Evolutionary conservation across 176 grass and related monocot genomes (phyloP).

Genomic region (Musa beccarii): DNA sequence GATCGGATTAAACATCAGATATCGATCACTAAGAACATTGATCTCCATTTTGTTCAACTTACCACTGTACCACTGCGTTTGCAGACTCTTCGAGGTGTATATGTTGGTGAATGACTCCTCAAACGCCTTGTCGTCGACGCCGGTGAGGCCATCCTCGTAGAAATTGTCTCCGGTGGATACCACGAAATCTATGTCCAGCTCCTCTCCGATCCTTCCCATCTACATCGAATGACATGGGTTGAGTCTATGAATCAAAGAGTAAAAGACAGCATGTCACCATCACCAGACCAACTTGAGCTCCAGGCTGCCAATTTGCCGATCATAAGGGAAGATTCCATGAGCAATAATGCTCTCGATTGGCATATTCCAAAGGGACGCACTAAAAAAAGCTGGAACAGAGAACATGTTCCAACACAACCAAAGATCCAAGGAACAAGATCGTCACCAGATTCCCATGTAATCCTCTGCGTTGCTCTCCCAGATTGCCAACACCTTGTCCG

Average conservation of each 20-base stretch:
- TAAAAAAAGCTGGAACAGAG: too few relatives aligned
- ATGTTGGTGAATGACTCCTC: constrained; percentile 56
- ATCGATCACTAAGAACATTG: background rate
- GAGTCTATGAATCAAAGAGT: too few relatives aligned
- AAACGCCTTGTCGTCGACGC: constrained; percentile 48
- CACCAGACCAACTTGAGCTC: too few relatives aligned
- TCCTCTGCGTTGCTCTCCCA: too few relatives aligned
- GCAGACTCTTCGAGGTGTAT: constrained; percentile 62
- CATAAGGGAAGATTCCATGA: background rate
- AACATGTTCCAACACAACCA: too few relatives aligned
- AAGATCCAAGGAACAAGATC: too few relatives aligned
- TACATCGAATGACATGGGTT: background rate
- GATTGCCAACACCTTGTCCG: background rate
- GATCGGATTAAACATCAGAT: background rate
- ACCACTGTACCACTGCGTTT: constrained; percentile 77
- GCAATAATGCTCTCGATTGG: background rate
- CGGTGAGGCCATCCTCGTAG: constrained; percentile 50
- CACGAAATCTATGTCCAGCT: constrained; percentile 75
- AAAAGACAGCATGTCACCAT: too few relatives aligned
- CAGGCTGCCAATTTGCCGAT: too few relatives aligned
- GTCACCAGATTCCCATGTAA: too few relatives aligned
- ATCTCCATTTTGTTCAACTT: background rate
- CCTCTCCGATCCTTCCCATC: constrained; percentile 64
- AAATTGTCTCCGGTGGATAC: constrained; percentile 86
- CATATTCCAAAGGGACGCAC: background rate